Evolutionary conservation across 2,329 filamentous ascomycete genomes (phyloP), one percentile per base, ranked within the genome.

Genomic region (Purpureocillium lavendulum): DNA sequence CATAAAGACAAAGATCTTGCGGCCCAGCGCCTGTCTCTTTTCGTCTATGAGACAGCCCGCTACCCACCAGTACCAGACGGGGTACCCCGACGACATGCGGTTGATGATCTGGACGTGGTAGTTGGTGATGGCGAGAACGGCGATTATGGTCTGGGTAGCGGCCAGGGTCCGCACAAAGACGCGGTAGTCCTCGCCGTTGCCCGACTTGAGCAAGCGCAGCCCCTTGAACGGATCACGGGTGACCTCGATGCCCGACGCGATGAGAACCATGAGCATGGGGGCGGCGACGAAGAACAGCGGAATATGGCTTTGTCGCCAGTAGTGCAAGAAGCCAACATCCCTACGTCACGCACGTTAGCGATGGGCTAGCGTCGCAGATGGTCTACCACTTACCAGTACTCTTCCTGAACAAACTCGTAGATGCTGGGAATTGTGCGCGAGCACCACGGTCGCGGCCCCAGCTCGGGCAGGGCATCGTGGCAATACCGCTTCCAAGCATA

Each of bases 61-160:
- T 30, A 94, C 58, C 70, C 83, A 87, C 70, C 84, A 82, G 57
- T 95, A 92, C 87, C 88, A 96, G 14, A 92, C 62, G 1, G 88
- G 85, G 59, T 90, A 95, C 0, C 82, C 90, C 0, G 89, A 95
- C 2, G 87, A 83, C 13, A 98, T 73, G 17, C 92, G 78, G 33
- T 84, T 94, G 52, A 97, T 83, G 49, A 98, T 94, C 61, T 98
- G 92, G 18, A 96, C 84, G 56, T 98, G 92, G 55, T 94, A 94
- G 46, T 69, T 87, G 11, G 82, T 87, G 15, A 89, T 61, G 15
- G 87, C 85, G 43, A 90, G 60, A 3, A 76, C 44, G 2, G 83
- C 81, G 14, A 98, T 68, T 4, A 89, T 41, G 1, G 84, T 60
- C 59, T 98, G 90, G 4, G 78, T 75, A 4, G 81, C 61, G 1